Conservation (phyloP, 805 yeast genomes). For the Clavispora vitiphila region DNA sequence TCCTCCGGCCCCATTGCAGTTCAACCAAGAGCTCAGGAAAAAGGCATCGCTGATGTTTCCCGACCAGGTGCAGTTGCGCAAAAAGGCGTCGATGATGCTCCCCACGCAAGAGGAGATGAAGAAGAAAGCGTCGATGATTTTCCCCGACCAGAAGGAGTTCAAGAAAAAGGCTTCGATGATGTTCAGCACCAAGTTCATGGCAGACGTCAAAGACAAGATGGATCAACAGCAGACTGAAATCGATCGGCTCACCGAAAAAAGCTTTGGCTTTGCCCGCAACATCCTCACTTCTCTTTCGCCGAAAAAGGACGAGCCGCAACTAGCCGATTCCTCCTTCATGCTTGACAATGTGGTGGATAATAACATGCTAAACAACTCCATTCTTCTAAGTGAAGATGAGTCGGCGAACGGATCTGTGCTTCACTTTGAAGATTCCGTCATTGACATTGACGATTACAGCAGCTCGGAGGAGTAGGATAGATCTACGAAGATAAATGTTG, state of each 20-base stretch:
- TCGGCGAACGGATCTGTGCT: not conserved
- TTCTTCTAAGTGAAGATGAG: slow-evolving; percentile 14
- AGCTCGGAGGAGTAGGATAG: slow-evolving; percentile 12
- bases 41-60: not conserved
- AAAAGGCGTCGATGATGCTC: slow-evolving; percentile 8
- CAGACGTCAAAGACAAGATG: slow-evolving; percentile 14
- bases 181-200: slow-evolving; percentile 12
- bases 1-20: not conserved
- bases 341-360: slow-evolving; percentile 20
- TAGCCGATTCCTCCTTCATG: slow-evolving; percentile 23
- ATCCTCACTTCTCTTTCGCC: slow-evolving; percentile 23
- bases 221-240: slow-evolving; percentile 19
- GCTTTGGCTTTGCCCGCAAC: slow-evolving; percentile 22
- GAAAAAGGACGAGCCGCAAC: slow-evolving; percentile 11
- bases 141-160: slow-evolving; percentile 3
- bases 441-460: slow-evolving; percentile 24
- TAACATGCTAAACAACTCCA: slow-evolving; percentile 7
- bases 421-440: slow-evolving; percentile 8
- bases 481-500: too few species aligned
- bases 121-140: slow-evolving; percentile 20
- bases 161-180: slow-evolving; percentile 19
- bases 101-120: slow-evolving; percentile 5
- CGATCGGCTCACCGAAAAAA: slow-evolving; percentile 21
- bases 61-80: not conserved
- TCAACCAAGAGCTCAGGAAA: not conserved